Evolutionary conservation across 2,329 filamentous ascomycete genomes (phyloP).

Genomic region (Colletotrichum sansevieriae): DNA sequence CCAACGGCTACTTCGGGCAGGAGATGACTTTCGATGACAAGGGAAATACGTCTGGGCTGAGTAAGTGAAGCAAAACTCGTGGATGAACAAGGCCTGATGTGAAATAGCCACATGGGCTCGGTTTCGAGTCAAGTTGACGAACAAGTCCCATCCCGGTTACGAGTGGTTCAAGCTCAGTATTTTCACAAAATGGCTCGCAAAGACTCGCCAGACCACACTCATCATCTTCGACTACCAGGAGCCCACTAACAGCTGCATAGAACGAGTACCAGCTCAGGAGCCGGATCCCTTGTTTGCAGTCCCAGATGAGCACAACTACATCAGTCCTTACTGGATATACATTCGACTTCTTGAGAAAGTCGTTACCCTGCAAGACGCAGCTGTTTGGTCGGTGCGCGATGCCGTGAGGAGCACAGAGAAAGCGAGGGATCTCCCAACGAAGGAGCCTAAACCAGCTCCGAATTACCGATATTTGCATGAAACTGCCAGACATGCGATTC

Average conservation of each 20-base stretch:
- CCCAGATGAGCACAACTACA: constrained; percentile 14
- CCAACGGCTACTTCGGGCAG: constrained; percentile 57
- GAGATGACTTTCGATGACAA: constrained; percentile 42
- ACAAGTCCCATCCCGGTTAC: constrained; percentile 44
- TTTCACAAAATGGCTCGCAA: constrained; percentile 47
- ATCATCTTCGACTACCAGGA: constrained; percentile 49
- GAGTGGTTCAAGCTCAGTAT: constrained; percentile 53
- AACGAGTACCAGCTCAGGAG: constrained; percentile 23
- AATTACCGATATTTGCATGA: constrained; percentile 56
- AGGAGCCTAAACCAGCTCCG: constrained; percentile 45
- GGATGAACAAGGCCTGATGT: background rate
- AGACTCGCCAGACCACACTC: constrained; percentile 45
- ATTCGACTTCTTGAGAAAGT: constrained; percentile 48
- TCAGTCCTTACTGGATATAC: constrained; percentile 55
- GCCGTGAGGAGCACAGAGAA: constrained; percentile 52
- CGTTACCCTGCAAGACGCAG: constrained; percentile 48
- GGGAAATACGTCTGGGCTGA: constrained; percentile 34
- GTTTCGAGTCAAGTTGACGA: constrained; percentile 48
- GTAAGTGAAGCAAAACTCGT: constrained; percentile 35
- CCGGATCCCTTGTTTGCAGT: constrained; percentile 12
- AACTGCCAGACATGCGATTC: constrained; percentile 58
- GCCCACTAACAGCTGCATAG: constrained; percentile 18
- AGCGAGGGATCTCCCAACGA: background rate
- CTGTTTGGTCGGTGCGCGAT: constrained; percentile 57
- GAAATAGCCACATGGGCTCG: constrained; percentile 50